A percentile compares a stretch with the other conserved stretches of the same genome.
phyloP scores from a whole-genome alignment of 2,329 filamentous ascomycete species.

The Cytospora piceicola region DNA sequence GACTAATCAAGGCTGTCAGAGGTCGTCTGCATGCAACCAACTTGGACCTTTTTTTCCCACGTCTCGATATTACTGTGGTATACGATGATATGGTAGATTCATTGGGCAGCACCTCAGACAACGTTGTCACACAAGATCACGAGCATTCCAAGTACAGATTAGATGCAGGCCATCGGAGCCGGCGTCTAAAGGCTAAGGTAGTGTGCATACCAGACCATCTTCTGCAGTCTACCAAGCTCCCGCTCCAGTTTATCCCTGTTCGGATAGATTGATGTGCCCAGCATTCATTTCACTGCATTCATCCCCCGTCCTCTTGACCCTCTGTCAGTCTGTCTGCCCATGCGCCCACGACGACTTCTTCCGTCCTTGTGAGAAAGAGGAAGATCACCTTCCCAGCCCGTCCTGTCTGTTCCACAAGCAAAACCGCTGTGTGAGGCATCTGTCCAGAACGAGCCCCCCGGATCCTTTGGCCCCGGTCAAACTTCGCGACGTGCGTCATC shows the following conservation, averaged over 20 bases:
- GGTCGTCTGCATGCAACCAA: neutral
- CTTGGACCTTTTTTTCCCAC: neutral
- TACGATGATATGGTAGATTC: neutral
- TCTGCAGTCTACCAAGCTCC: neutral
- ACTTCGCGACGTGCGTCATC: constrained; percentile 24
- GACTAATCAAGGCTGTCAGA: neutral
- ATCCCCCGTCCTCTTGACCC: neutral
- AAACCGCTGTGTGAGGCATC: constrained; percentile 7
- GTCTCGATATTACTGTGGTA: neutral
- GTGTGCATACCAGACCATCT: neutral
- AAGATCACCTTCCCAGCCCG: neutral
- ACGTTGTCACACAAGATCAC: neutral
- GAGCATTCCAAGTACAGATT: neutral
- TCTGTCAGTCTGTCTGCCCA: neutral
- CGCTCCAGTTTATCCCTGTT: constrained; percentile 1
- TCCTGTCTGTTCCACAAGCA: neutral
- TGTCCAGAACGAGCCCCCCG: constrained; percentile 6
- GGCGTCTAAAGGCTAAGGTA: neutral
- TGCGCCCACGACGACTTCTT: neutral
- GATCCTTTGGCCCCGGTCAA: constrained; percentile 1
- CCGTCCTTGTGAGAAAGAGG: neutral
- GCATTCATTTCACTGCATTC: constrained; percentile 1
- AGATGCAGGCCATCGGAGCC: neutral
- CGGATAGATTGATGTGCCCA: neutral
- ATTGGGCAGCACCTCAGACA: neutral